These are phyloP conservation scores for Pseudogymnoascus sp. DNA, from an alignment of 2,329 filamentous ascomycete species.

Conservation along the genomic window DNA sequence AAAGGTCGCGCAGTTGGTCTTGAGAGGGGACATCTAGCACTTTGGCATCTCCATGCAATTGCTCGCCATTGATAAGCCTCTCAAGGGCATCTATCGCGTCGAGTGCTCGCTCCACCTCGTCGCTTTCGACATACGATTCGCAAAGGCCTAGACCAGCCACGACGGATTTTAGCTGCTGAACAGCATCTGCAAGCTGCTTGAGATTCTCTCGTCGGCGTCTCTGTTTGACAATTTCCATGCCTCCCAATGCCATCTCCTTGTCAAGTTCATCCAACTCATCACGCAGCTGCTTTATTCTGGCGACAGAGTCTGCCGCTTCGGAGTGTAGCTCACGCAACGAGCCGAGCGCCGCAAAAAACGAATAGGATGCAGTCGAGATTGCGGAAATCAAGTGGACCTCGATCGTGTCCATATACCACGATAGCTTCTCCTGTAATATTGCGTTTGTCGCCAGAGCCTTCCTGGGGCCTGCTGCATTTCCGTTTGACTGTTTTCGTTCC, in stretches of 20 bases:
- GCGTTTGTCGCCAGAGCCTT: constrained; percentile 93
- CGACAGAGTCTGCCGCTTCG: constrained; percentile 85
- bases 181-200: constrained; percentile 69
- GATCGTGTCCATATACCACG: constrained; percentile 99
- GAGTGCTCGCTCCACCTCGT: constrained; percentile 74
- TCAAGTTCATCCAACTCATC: constrained; percentile 75
- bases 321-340: constrained; percentile 84
- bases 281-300: constrained; percentile 72
- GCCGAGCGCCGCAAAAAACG: constrained; percentile 90
- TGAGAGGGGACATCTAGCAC: constrained; percentile 15
- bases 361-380: constrained; percentile 90
- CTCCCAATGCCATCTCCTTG: constrained; percentile 75
- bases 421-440: constrained; percentile 94
- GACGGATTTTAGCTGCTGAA: constrained; percentile 72
- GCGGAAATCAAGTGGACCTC: constrained; percentile 95
- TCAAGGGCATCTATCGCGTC: constrained; percentile 71
- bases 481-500: constrained; percentile 49
- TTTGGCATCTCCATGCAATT: constrained; percentile 27
- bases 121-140: constrained; percentile 72
- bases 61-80: constrained; percentile 67
- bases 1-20: constrained; percentile 55
- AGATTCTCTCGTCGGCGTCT: constrained; percentile 77
- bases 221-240: constrained; percentile 77
- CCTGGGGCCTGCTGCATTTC: constrained; percentile 52
- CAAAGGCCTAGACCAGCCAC: constrained; percentile 67